Base-by-base conservation (phyloP, 768 basidiomycete genomes). In the Pleurotus cornucopiae region DNA sequence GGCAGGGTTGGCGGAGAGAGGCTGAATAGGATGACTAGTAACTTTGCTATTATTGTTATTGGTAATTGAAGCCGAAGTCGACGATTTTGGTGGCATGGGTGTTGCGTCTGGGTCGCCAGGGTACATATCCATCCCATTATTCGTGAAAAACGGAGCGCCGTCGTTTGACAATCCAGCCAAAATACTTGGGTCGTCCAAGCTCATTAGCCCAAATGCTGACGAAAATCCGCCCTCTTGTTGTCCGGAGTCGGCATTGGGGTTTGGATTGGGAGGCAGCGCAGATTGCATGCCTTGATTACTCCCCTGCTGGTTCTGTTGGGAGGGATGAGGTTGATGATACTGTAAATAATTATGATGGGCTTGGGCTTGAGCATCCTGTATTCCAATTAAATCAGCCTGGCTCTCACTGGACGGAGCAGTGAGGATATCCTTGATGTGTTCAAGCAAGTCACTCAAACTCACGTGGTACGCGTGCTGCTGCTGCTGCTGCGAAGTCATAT, bases 141-240 rank as follows among this genome's bases (percentile, higher is more conserved):
- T 65, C 6, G 72, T 66, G 66, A 89, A 90, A 74, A 89, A 89
- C 0, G 86, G 83, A 12, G 79, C 75, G 5, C 76, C 80, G 57
- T 86, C 85, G 3, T 66, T 67, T 1, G 82, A 67, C 47, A 89
- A 73, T 2, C 85, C 80, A 0, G 86, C 83, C 38, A 90, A 74
- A 6, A 85, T 83, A 54, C 79, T 79, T 1, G 84, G 81, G 63
- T 91, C 89, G 56, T 90, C 89, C 49, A 92, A 76, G 16, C 82
- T 83, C 84, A 92, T 81, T 51, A 86, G 75, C 6, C 87, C 89
- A 64, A 92, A 91, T 1, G 84, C 85, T 20, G 77, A 79, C 3
- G 79, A 81, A 63, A 87, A 80, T 1, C 71, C 75, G 23, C 71
- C 73, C 56, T 79, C 39, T 20, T 52, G 20, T 4, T 52, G 14